A percentile compares a stretch with the other conserved stretches of the same genome.
Conservation (phyloP, 148 eudicot species). For the Cornus controversa region DNA sequence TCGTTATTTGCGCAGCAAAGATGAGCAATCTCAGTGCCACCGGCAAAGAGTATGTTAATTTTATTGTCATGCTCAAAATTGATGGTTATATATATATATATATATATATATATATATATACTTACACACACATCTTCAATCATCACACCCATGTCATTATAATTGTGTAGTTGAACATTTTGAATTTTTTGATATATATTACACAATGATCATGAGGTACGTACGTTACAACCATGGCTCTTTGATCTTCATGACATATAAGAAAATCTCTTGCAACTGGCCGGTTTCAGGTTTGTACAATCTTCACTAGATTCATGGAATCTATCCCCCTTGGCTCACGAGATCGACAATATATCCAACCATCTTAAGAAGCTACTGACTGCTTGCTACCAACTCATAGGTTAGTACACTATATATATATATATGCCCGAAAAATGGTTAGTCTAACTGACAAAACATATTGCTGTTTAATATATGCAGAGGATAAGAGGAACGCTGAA, state of each 20-base stretch:
- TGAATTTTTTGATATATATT: too few relatives aligned
- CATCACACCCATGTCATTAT: too few relatives aligned
- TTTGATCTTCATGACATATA: too few relatives aligned
- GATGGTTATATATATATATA: too few relatives aligned
- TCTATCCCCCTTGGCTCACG: slow-evolving; percentile 45
- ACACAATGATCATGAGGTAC: too few relatives aligned
- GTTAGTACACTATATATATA: slow-evolving; percentile 18
- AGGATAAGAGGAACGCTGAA: slow-evolving; percentile 40
- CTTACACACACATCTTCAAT: too few relatives aligned
- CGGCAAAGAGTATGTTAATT: slow-evolving; percentile 33
- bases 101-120: too few relatives aligned
- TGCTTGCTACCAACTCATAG: slow-evolving; percentile 29
- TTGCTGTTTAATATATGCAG: slow-evolving; percentile 33
- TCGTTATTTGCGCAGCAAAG: slow-evolving; percentile 34
- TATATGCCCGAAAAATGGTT: background rate
- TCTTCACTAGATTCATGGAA: slow-evolving; percentile 48
- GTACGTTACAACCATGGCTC: too few relatives aligned
- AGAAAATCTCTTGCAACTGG: background rate
- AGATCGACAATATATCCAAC: slow-evolving; percentile 21
- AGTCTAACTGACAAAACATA: background rate
- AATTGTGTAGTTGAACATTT: too few relatives aligned
- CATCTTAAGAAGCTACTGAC: slow-evolving; percentile 30
- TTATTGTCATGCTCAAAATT: too few relatives aligned
- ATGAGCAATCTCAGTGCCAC: slow-evolving; percentile 33
- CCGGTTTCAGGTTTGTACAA: slow-evolving; percentile 23